These are phyloP conservation scores for Fusarium abutilonis DNA, from an alignment of 2,329 filamentous ascomycete genomes.

Conservation along the genomic window DNA sequence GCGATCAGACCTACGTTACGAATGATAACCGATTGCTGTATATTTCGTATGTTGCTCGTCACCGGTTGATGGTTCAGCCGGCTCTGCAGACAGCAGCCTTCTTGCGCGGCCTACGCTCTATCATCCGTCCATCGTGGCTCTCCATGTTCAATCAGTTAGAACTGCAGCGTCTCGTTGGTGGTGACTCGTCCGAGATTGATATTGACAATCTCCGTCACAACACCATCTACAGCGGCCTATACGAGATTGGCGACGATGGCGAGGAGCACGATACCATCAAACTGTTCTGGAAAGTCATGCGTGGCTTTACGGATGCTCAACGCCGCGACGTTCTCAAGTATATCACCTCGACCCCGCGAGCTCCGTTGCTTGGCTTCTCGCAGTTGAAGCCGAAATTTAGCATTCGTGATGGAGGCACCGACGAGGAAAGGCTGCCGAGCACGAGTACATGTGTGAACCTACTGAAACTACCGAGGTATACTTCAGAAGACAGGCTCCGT, in stretches of 20 bases:
- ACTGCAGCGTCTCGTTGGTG: constrained; percentile 90
- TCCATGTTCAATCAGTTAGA: constrained; percentile 99
- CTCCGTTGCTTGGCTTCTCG: constrained; percentile 87
- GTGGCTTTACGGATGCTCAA: constrained; percentile 77
- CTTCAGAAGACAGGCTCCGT: constrained; percentile 69
- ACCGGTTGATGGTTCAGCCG: constrained; percentile 84
- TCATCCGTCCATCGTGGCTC: constrained; percentile 92
- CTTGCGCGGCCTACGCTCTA: constrained; percentile 82
- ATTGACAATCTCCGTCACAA: constrained; percentile 85
- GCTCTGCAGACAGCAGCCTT: constrained; percentile 86
- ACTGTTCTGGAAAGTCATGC: constrained; percentile 93
- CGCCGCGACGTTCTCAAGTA: constrained; percentile 91
- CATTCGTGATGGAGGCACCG: constrained; percentile 76
- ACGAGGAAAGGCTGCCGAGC: constrained; percentile 81
- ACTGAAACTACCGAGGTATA: constrained; percentile 89
- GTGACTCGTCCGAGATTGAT: constrained; percentile 86
- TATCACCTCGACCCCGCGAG: constrained; percentile 91
- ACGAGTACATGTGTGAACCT: constrained; percentile 97
- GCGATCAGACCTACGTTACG: constrained; percentile 80
- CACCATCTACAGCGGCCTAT: constrained; percentile 88
- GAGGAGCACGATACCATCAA: constrained; percentile 85
- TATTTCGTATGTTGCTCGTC: constrained; percentile 88
- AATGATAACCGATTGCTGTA: constrained; percentile 95
- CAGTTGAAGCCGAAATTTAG: constrained; percentile 87
- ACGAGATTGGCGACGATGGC: constrained; percentile 87